phyloP scores from a whole-genome alignment of 345 rosid species.

The Syzygium oleosum region DNA sequence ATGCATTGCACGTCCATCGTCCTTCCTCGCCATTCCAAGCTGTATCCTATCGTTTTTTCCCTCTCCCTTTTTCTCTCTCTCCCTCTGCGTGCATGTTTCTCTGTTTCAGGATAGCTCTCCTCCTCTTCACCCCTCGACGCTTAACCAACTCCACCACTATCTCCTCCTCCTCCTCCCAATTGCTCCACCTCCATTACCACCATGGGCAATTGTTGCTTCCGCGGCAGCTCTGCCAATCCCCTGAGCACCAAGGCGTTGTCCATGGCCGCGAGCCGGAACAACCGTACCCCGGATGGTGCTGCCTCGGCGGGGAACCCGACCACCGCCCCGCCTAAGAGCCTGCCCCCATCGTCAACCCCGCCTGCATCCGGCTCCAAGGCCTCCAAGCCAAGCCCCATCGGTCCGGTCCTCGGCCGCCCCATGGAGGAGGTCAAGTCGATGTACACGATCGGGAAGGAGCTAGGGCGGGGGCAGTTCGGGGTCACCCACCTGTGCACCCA shows the following conservation, averaged over 20 bases:
- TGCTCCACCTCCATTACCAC: background rate
- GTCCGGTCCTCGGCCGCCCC: constrained; percentile 78
- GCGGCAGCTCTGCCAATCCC: constrained; percentile 22
- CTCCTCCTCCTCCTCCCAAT: constrained; percentile 4
- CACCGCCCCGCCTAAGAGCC: constrained; percentile 5
- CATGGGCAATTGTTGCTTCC: constrained; percentile 82
- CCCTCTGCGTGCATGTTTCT: background rate
- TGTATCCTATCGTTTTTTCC: background rate
- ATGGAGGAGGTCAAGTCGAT: constrained; percentile 80
- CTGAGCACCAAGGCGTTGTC: constrained; percentile 8
- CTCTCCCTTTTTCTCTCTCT: no score
- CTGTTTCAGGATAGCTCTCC: background rate
- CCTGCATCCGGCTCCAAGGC: constrained; percentile 15
- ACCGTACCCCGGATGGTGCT: constrained; percentile 2
- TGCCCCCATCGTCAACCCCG: background rate
- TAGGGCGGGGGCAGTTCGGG: constrained; percentile 91
- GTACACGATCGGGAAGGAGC: constrained; percentile 70
- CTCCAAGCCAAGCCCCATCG: constrained; percentile 37
- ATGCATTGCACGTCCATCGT: background rate
- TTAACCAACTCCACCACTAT: background rate
- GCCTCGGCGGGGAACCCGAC: constrained; percentile 9
- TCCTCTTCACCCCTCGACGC: background rate
- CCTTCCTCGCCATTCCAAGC: background rate
- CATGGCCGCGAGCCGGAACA: background rate
- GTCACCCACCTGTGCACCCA: constrained; percentile 77